A percentile compares a stretch with the other conserved stretches of the same genome.
These are phyloP conservation scores for Rhexocercosporidium sp. DNA, from an alignment of 2,329 filamentous ascomycete genomes.

Conservation along the genomic window DNA sequence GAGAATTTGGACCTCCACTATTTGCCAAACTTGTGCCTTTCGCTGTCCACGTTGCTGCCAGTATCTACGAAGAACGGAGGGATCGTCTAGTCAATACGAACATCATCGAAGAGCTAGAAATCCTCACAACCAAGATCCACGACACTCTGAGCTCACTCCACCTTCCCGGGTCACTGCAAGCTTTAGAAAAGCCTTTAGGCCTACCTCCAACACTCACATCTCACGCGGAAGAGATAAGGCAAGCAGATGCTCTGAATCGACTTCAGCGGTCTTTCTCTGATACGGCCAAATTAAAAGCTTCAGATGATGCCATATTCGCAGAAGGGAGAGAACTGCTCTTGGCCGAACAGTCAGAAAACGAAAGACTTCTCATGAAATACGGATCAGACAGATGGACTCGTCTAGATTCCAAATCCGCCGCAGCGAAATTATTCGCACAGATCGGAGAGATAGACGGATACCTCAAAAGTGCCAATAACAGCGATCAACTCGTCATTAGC, in stretches of 20 bases:
- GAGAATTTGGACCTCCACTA: slow-evolving; percentile 81
- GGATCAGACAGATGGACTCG: slow-evolving; percentile 88
- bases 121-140: slow-evolving; percentile 79
- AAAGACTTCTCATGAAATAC: slow-evolving; percentile 74
- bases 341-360: slow-evolving; percentile 84
- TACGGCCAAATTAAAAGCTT: slow-evolving; percentile 85
- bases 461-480: slow-evolving; percentile 72
- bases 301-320: slow-evolving; percentile 77
- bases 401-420: slow-evolving; percentile 70
- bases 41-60: slow-evolving; percentile 91
- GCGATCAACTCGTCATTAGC: slow-evolving; percentile 66
- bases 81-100: slow-evolving; percentile 90
- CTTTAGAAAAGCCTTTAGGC: slow-evolving; percentile 91
- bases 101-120: slow-evolving; percentile 84
- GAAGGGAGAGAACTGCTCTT: slow-evolving; percentile 81
- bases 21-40: slow-evolving; percentile 95
- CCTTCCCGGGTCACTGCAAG: slow-evolving; percentile 89
- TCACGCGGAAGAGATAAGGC: slow-evolving; percentile 91
- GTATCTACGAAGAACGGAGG: slow-evolving; percentile 90
- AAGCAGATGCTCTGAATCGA: slow-evolving; percentile 82
- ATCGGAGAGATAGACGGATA: slow-evolving; percentile 81
- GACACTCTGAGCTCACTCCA: slow-evolving; percentile 82
- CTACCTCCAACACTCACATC: slow-evolving; percentile 84
- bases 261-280: slow-evolving; percentile 83
- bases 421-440: slow-evolving; percentile 46